A percentile compares a stretch with the other conserved stretches of the same genome.
phyloP scores from a whole-genome alignment of 129 eudicot genomes.

The Flaveria trinervia region DNA sequence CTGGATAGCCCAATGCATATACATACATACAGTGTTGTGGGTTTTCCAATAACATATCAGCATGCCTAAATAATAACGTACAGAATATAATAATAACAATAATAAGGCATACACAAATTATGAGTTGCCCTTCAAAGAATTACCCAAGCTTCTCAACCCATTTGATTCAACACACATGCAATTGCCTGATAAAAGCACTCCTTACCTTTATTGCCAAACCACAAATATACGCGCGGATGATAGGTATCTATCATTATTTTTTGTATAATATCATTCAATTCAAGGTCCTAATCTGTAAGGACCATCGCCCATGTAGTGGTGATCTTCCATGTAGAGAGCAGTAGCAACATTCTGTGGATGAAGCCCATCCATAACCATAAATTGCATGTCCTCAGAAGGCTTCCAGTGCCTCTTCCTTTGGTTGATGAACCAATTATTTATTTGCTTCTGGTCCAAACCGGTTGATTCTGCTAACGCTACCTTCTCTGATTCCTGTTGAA shows the following conservation, averaged over 20 bases:
- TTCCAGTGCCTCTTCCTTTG: conserved; percentile 99
- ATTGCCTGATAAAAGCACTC: background rate
- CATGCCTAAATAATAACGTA: conserved; percentile 2
- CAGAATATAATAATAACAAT: background rate
- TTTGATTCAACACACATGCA: background rate
- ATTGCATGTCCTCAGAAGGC: conserved; percentile 97
- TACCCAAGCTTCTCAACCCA: conserved; percentile 1
- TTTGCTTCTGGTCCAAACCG: conserved; percentile 96
- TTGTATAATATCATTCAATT: background rate
- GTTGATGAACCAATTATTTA: conserved; percentile 94
- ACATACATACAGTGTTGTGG: background rate
- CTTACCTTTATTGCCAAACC: conserved; percentile 27
- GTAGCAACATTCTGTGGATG: conserved; percentile 77
- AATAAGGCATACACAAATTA: conserved; percentile 14
- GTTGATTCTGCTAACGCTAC: conserved; percentile 96
- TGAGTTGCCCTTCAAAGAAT: conserved; percentile 17
- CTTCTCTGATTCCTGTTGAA: conserved; percentile 85
- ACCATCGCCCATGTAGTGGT: conserved; percentile 87
- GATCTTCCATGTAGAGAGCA: conserved; percentile 86
- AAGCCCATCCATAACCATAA: conserved; percentile 97
- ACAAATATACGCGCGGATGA: background rate
- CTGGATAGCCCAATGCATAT: conserved; percentile 18
- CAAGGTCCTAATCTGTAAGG: conserved; percentile 83
- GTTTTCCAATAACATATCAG: conserved; percentile 21
- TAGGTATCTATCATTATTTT: background rate